A percentile compares a stretch with the other conserved stretches of the same genome.
Conservation (phyloP, 257 asterid species). For the Salvia hispanica region DNA sequence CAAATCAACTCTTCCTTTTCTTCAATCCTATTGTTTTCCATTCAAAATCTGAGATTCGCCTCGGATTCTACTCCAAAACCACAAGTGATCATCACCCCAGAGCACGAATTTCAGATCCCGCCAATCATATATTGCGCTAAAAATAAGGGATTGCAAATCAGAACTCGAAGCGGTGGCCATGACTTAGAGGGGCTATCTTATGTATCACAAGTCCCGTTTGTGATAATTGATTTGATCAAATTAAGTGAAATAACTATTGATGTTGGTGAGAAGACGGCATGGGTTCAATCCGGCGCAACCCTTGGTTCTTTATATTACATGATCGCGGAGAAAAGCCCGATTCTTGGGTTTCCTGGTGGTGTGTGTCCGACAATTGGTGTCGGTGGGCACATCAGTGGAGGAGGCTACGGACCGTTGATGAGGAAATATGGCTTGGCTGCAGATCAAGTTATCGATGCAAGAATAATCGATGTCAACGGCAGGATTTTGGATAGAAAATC, state of each 20-base stretch:
- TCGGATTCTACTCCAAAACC: background rate
- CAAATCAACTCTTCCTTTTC: background rate
- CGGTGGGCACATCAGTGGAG: conserved; percentile 20
- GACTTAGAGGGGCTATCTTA: conserved; percentile 26
- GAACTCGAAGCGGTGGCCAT: conserved; percentile 27
- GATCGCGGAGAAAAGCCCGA: background rate
- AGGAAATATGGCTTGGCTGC: conserved; percentile 13
- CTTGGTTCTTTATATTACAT: background rate
- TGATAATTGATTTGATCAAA: conserved; percentile 29
- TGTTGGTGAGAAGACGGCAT: background rate
- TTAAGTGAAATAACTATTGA: background rate
- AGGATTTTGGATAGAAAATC: conserved; percentile 1
- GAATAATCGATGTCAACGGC: conserved; percentile 5
- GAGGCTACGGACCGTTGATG: background rate
- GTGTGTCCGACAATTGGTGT: background rate
- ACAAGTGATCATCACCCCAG: conserved; percentile 17
- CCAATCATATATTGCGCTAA: conserved; percentile 12
- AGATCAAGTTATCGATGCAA: conserved; percentile 13
- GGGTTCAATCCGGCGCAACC: conserved; percentile 22
- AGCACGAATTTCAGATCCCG: conserved; percentile 11
- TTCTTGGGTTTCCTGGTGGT: conserved; percentile 10
- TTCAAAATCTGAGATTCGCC: conserved; percentile 11
- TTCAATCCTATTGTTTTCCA: background rate
- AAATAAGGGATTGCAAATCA: background rate
- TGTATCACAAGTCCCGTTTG: background rate